phyloP scores from a whole-genome alignment of 2,329 filamentous ascomycete genomes.

The Aureobasidium lini region DNA sequence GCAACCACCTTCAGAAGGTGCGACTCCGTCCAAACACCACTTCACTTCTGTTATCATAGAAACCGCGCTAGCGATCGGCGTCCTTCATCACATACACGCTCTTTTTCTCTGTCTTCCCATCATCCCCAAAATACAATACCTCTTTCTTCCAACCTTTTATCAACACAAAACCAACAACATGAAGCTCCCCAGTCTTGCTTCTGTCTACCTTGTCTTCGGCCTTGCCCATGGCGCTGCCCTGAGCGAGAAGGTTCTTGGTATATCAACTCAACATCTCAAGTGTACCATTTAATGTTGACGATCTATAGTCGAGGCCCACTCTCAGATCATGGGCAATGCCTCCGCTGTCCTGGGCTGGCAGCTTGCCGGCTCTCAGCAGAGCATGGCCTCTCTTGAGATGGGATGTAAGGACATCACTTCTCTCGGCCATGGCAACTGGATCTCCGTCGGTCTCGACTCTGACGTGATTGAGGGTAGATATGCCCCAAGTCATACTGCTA shows the following conservation, averaged over 20 bases:
- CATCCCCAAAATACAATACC: not conserved
- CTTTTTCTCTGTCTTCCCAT: not conserved
- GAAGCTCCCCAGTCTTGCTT: not conserved
- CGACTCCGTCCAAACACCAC: not conserved
- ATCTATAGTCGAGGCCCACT: not conserved
- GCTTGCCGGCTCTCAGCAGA: constrained; percentile 20
- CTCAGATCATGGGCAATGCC: constrained; percentile 18
- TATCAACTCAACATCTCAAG: not conserved
- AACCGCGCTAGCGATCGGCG: not conserved
- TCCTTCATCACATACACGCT: not conserved
- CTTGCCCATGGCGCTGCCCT: not conserved
- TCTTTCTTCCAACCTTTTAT: not conserved
- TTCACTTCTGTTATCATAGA: not conserved
- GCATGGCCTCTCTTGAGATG: constrained; percentile 8
- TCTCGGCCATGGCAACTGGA: constrained; percentile 19
- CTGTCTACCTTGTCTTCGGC: not conserved
- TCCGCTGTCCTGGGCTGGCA: constrained; percentile 25
- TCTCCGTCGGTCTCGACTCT: constrained; percentile 17
- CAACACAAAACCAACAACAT: not conserved
- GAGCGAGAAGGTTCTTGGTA: not conserved
- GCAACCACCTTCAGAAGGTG: not conserved
- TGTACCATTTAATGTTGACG: not conserved
- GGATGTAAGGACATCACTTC: constrained; percentile 19
- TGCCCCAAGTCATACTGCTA: no score
- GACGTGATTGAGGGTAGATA: constrained; percentile 16